Conservation (phyloP, 2,329 filamentous ascomycete species). For the Stachybotrys echinatus region DNA sequence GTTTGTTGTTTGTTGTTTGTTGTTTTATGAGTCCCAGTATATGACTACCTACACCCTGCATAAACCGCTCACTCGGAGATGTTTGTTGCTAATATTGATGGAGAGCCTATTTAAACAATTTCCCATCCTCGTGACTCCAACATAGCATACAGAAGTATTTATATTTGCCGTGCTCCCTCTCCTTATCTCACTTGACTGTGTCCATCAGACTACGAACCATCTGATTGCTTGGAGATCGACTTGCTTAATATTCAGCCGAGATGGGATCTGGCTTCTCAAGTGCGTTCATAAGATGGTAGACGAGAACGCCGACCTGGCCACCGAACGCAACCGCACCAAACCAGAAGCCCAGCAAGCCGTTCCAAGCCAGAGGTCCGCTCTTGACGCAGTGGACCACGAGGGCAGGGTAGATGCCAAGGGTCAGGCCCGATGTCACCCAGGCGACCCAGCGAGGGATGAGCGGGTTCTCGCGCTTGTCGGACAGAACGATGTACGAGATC, state of each 20-base stretch:
- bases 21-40: too few relatives aligned
- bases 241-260: neutral
- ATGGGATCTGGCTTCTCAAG: neutral
- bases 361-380: neutral
- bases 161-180: too few relatives aligned
- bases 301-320: neutral
- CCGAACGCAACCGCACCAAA: neutral
- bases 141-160: too few relatives aligned
- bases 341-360: neutral
- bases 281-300: neutral
- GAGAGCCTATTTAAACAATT: too few relatives aligned
- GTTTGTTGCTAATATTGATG: too few relatives aligned
- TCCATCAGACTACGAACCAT: too few relatives aligned
- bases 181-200: too few relatives aligned
- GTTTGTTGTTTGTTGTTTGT: too few relatives aligned
- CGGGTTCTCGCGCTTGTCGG: neutral
- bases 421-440: neutral
- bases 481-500: neutral
- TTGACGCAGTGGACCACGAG: neutral
- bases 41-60: too few relatives aligned
- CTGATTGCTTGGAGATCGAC: neutral
- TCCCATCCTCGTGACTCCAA: too few relatives aligned
- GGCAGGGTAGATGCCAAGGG: neutral
- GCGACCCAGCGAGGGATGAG: neutral
- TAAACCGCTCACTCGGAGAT: too few relatives aligned